Base-by-base conservation (phyloP, 805 yeast species). In the Wickerhamomyces subpelliculosus region DNA sequence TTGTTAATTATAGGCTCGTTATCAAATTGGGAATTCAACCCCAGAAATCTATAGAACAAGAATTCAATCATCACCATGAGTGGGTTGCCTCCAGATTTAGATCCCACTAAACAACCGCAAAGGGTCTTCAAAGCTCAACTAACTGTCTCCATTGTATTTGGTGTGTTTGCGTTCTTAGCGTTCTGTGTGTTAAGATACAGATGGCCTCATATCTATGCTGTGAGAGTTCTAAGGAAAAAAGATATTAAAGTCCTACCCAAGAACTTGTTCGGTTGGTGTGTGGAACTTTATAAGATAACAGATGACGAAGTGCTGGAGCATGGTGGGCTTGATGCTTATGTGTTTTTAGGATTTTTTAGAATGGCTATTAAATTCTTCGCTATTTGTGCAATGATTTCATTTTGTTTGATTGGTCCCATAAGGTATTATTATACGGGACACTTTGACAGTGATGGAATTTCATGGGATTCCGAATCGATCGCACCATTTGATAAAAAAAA, bases 311-410 rank as follows among this genome's bases (percentile, higher is more conserved):
- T 93, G 1, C 65, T 93, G 37, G 90, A 87, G 44, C 82, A 81
- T 51, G 95, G 96, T 3, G 98, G 98, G 0, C 62, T 90, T 33
- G 98, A 90, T 62, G 97, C 97, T 0, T 87, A 72, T 61, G 97
- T 93, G 36, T 90, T 84, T 52, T 62, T 90, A 23, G 87, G 90
- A 2, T 90, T 90, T 60, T 93, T 93, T 72, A 80, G 83, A 42
- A 86, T 89, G 88, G 75, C 93, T 42, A 84, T 89, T 37, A 76
- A 78, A 54, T 66, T 84, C 13, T 62, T 90, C 22, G 64, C 77
- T 2, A 63, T 74, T 0, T 83, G 88, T 51, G 70, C 84, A 34
- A 44, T 85, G 2, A 78, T 85, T 47, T 88, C 95, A 1, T 64
- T 84, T 8, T 64, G 78, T 14, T 69, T 90, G 8, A 84, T 90